Evolutionary conservation across 495 filamentous ascomycete genomes (phyloP), one percentile per base, ranked within the genome.

Genomic region (Trichodelitschia bisporula): DNA sequence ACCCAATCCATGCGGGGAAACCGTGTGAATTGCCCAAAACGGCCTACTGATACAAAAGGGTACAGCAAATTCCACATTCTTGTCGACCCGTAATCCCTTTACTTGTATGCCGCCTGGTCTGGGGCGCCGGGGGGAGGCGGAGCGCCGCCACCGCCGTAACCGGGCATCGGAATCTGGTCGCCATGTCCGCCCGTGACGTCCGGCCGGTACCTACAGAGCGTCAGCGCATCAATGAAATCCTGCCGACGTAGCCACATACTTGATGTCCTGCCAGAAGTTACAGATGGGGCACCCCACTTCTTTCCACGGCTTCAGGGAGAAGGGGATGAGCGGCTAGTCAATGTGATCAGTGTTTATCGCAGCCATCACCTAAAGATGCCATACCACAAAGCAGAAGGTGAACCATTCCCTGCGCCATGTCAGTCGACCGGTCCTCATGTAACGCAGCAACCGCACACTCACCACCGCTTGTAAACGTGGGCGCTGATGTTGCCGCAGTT

Each of bases 241-340:
- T n/a, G 21, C 21, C n/a, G n/a, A n/a, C n/a, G n/a, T n/a, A n/a
- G n/a, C 6, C 21, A 23, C 14, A 29, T 49, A 49, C 34, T 46
- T 52, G 30, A 55, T 41, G 36, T 55, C 52, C 30, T 55, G 52
- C 29, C 40, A 39, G 40, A 54, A 54, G 17, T 46, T 43, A 44
- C 52, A 55, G 34, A 55, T 49, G 41, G 42, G 43, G 40, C 52
- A 55, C 26, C 36, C 38, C 28, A 55, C 47, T 34, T 52, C 48
- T 24, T 40, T 34, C 37, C 32, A 54, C 4, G 48, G 50, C 31
- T 52, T 52, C 14, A 54, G 41, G 15, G 23, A 36, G 41, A 53
- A 51, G 18, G 52, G 52, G 13, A 55, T 48, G 4, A 54, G 3
- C 11, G 50, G 50, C 34, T 36, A n/a, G 4, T 8, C 10, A 10